Conservation (phyloP, 768 basidiomycete species). For the Chiua virens region DNA sequence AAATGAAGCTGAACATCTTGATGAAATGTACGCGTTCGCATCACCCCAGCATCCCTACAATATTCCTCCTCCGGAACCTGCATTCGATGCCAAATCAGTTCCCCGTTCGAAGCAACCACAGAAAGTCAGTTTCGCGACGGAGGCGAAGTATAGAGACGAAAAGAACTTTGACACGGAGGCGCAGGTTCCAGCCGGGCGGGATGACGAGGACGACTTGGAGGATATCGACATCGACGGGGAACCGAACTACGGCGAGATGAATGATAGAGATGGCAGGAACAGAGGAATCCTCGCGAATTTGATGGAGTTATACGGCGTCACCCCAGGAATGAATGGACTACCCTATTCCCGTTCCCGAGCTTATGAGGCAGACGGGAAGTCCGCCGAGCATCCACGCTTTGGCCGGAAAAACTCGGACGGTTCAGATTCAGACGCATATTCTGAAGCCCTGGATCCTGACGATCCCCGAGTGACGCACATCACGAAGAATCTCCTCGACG, state of each 20-base stretch:
- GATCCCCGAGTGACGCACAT: slow-evolving; percentile 70
- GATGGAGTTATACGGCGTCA: slow-evolving; percentile 31
- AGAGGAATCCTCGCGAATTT: slow-evolving; percentile 31
- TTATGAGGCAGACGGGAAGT: slow-evolving; percentile 15
- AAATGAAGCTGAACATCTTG: slow-evolving; percentile 23
- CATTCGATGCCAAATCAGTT: slow-evolving; percentile 31
- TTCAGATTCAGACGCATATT: slow-evolving; percentile 41
- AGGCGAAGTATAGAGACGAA: slow-evolving; percentile 12
- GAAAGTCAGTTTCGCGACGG: slow-evolving; percentile 43
- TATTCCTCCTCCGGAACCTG: slow-evolving; percentile 51
- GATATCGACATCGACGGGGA: slow-evolving; percentile 13
- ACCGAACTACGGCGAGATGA: slow-evolving; percentile 13
- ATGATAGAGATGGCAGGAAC: slow-evolving; percentile 24
- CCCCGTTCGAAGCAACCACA: slow-evolving; percentile 16
- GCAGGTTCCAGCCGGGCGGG: slow-evolving; percentile 6
- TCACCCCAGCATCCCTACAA: slow-evolving; percentile 64
- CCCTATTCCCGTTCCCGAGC: slow-evolving; percentile 25
- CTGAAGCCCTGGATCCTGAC: slow-evolving; percentile 65
- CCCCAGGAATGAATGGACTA: slow-evolving; percentile 22
- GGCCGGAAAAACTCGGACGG: slow-evolving; percentile 44
- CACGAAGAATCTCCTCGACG: slow-evolving; percentile 49
- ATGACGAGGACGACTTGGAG: slow-evolving; percentile 19
- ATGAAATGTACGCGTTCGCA: slow-evolving; percentile 48
- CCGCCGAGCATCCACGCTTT: slow-evolving; percentile 6
- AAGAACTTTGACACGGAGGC: slow-evolving; percentile 25